Evolutionary conservation across 75 land plant species (phyloP).

Genomic region (Cryptomeria japonica): DNA sequence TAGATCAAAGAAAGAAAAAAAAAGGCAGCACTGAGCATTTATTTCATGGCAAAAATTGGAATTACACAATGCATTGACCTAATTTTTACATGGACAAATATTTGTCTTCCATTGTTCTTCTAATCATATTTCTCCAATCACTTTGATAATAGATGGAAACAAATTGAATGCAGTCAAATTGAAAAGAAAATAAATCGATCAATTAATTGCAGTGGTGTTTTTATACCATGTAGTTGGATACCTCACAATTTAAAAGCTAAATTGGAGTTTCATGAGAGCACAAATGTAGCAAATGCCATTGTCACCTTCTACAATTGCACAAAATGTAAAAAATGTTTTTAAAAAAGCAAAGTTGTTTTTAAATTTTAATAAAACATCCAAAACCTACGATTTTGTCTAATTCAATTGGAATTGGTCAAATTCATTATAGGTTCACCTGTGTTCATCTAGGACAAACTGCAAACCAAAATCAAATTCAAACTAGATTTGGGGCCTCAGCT

Average conservation of each 20-base stretch:
- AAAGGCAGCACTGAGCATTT: too few relatives aligned
- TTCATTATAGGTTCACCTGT: too few relatives aligned
- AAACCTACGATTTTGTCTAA: too few relatives aligned
- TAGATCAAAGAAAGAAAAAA: too few relatives aligned
- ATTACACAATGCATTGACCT: too few relatives aligned
- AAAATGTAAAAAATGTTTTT: constrained; percentile 16
- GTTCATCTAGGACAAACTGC: too few relatives aligned
- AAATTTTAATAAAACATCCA: too few relatives aligned
- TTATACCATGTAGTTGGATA: constrained; percentile 76
- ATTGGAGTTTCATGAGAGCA: constrained; percentile 43
- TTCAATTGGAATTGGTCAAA: too few relatives aligned
- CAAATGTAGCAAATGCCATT: constrained; percentile 62
- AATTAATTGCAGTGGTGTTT: constrained; percentile 63
- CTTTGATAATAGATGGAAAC: constrained; percentile 24
- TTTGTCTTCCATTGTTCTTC: constrained; percentile 9
- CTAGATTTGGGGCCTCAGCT: too few relatives aligned
- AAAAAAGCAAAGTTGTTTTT: too few relatives aligned
- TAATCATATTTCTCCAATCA: constrained; percentile 40
- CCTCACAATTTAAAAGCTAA: constrained; percentile 86
- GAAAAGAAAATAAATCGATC: not conserved
- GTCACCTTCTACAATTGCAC: constrained; percentile 45
- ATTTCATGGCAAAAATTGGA: too few relatives aligned
- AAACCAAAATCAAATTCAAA: too few relatives aligned
- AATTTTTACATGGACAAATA: not conserved
- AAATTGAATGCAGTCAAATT: not conserved